A percentile compares a stretch with the other conserved stretches of the same genome.
phyloP scores from a whole-genome alignment of 768 basidiomycete species.

The Trametes cubensis region DNA sequence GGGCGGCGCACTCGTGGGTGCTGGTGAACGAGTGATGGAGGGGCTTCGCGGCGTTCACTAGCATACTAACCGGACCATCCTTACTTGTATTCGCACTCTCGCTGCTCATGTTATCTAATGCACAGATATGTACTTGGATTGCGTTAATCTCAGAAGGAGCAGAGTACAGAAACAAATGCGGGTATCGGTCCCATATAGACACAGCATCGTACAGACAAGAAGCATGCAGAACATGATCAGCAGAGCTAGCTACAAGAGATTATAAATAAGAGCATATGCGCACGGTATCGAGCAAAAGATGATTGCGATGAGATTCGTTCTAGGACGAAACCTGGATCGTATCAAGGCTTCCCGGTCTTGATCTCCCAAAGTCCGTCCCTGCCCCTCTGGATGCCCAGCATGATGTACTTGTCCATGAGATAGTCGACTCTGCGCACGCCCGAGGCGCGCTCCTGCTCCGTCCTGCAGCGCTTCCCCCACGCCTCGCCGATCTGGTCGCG shows the following conservation, averaged over 20 bases:
- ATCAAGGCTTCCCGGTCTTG: constrained; percentile 44
- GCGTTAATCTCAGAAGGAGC: background rate
- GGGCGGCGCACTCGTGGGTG: constrained; percentile 29
- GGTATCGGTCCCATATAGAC: constrained; percentile 16
- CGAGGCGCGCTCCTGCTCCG: constrained; percentile 36
- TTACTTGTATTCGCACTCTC: background rate
- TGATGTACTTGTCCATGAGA: constrained; percentile 52
- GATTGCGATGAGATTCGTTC: background rate
- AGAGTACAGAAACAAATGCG: constrained; percentile 11
- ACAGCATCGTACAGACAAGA: constrained; percentile 6
- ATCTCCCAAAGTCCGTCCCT: constrained; percentile 69
- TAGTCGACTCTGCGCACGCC: constrained; percentile 66
- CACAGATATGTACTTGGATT: constrained; percentile 1
- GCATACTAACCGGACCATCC: background rate
- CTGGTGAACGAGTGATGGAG: constrained; percentile 30
- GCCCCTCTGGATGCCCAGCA: constrained; percentile 56
- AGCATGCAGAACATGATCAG: background rate
- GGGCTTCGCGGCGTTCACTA: constrained; percentile 20
- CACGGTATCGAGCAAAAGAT: background rate
- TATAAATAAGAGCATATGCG: constrained; percentile 7
- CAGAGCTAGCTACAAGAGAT: constrained; percentile 8
- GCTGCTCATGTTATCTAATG: background rate
- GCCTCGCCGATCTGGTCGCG: constrained; percentile 47
- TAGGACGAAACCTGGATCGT: background rate
- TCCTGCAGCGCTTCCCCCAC: constrained; percentile 48